Percentiles rank a stretch among this genome's conserved stretches.
These are phyloP conservation scores for Linum usitatissimum DNA, from an alignment of 345 rosid species.

Conservation along the genomic window DNA sequence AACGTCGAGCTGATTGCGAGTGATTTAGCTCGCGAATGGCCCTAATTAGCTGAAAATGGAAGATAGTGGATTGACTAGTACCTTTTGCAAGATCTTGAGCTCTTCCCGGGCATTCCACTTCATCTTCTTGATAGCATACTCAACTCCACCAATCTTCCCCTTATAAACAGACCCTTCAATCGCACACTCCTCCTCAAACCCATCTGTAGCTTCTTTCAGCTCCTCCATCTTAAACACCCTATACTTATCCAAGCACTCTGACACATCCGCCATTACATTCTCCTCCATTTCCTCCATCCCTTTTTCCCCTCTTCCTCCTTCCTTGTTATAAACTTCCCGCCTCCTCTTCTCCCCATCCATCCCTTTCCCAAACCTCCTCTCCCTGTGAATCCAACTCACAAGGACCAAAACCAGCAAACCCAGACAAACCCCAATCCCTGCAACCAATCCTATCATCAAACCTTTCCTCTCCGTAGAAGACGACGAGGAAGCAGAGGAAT, in stretches of 20 bases:
- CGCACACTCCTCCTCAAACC: constrained; percentile 32
- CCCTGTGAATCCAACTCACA: constrained; percentile 22
- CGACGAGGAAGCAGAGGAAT: constrained; percentile 16
- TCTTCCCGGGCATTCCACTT: constrained; percentile 63
- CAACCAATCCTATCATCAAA: constrained; percentile 32
- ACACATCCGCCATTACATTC: constrained; percentile 55
- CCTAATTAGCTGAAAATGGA: too few relatives aligned
- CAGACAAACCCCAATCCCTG: constrained; percentile 42
- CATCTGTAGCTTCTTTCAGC: constrained; percentile 47
- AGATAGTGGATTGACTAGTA: constrained; percentile 10
- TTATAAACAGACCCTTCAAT: constrained; percentile 62
- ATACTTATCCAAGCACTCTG: constrained; percentile 63
- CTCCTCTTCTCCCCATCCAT: constrained; percentile 22
- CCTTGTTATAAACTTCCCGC: constrained; percentile 3
- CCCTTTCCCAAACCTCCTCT: constrained; percentile 17
- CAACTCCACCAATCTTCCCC: constrained; percentile 41
- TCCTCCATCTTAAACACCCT: constrained; percentile 51
- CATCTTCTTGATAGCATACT: constrained; percentile 64
- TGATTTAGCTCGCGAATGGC: too few relatives aligned
- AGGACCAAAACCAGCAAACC: constrained; percentile 20
- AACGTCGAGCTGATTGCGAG: too few relatives aligned
- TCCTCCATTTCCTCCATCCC: constrained; percentile 25
- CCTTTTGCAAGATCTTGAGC: constrained; percentile 71
- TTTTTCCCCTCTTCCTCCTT: constrained; percentile 4
- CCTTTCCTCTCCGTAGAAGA: constrained; percentile 33